Conservation (phyloP, 345 rosid species). For the Cardamine occulta region DNA sequence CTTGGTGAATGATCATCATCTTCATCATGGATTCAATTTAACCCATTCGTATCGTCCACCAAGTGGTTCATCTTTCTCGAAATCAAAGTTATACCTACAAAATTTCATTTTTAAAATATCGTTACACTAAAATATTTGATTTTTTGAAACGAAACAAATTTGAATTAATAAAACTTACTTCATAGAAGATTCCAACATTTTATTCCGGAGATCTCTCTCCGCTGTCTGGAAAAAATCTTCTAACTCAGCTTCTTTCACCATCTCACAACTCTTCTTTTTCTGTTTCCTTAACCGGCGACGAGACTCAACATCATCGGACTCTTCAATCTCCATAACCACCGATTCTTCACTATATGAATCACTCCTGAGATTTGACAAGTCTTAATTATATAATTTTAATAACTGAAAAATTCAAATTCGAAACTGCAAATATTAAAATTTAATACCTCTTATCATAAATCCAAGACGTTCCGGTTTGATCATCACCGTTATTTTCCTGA, state of each 20-base stretch:
- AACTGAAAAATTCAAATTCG: background rate
- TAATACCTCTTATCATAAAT: conserved; percentile 26
- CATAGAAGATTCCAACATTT: conserved; percentile 26
- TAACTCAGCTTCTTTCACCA: conserved; percentile 27
- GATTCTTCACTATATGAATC: conserved; percentile 5
- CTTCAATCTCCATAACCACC: conserved; percentile 16
- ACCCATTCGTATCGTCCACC: conserved; percentile 43
- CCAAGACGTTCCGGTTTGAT: conserved; percentile 35
- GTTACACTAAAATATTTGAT: background rate
- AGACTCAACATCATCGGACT: conserved; percentile 25
- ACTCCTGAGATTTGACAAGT: background rate
- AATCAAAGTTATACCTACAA: conserved; percentile 41
- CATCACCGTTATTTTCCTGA: conserved; percentile 27
- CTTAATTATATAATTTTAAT: background rate
- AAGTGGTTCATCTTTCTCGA: conserved; percentile 43
- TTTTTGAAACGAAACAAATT: background rate
- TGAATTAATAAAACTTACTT: conserved; percentile 7
- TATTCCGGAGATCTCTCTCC: conserved; percentile 30
- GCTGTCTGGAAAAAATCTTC: conserved; percentile 36
- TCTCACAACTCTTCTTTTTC: conserved; percentile 5
- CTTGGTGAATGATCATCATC: background rate
- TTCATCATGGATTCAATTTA: conserved; percentile 29
- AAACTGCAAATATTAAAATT: background rate
- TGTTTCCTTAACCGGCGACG: conserved; percentile 9
- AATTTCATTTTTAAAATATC: background rate